Evolutionary conservation across 148 eudicot genomes (phyloP), one percentile per base, ranked within the genome.

Genomic region (Euryodendron excelsum): DNA sequence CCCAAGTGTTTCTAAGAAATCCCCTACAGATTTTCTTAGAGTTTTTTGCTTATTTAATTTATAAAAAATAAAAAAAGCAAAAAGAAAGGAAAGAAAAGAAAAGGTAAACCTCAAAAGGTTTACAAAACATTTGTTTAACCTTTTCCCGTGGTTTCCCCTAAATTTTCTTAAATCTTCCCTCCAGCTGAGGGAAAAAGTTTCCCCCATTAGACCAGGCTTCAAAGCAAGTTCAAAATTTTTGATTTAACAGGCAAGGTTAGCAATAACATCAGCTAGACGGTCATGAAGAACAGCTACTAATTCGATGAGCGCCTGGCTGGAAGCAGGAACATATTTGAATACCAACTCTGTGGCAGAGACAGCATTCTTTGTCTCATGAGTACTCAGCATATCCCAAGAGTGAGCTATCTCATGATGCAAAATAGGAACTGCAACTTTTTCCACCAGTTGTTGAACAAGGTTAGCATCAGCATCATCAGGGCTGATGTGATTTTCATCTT

Each of bases 321-420:
- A 87, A 81, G 87, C 81, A 71, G 93, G 88, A 77, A 90, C 90
- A 83, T 93, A 93, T 53, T 80, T 78, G 36, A 91, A 74, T 10
- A 96, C 83, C 85, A 96, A 83, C 52, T 76, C 81, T 6, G 93
- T 88, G 52, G 99, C 98, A 34, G 87, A 82, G 79, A 96, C 95
- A 61, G 92, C 97, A 83, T 84, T 89, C 75, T 84, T 88, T 33
- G 98, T 93, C 84, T 93, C 97, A 78, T 77, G 85, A 34, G 91
- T 84, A 83, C 99, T 96, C 68, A 93, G 89, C 80, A 89, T 80
- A 85, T 96, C 97, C 99, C 99, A 96, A 78, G 97, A 92, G 62
- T 82, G 86, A 76, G 90, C 85, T 73, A 92, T 83, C 82, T 87
- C 93, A 71, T 92, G 91, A 83, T 85, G 94, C 80, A 96, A 81